Evolutionary conservation across 1,284 basidiomycete genomes (phyloP).

Genomic region (Hemileccinum hortonii): DNA sequence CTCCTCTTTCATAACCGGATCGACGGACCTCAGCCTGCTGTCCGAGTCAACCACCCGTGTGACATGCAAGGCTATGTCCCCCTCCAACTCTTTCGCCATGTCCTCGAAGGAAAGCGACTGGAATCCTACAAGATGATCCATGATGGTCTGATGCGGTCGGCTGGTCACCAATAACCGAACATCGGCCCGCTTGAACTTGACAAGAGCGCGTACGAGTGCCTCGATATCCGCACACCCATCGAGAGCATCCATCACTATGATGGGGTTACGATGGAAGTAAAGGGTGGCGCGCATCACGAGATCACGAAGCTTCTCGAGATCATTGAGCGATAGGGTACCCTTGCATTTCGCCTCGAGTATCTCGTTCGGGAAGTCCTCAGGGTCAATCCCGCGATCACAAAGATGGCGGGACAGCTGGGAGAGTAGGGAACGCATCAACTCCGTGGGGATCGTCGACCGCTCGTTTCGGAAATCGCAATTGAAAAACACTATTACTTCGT

Average conservation of each 20-base stretch:
- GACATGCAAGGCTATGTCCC: too few species aligned
- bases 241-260: constrained; percentile 2
- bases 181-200: background rate
- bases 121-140: too few species aligned
- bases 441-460: background rate
- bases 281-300: background rate
- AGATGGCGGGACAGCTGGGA: background rate
- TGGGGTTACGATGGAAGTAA: background rate
- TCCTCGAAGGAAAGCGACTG: too few species aligned
- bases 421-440: background rate
- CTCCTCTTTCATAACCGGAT: too few species aligned
- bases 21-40: too few species aligned
- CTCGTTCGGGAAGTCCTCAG: background rate
- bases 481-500: background rate
- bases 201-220: background rate
- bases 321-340: background rate
- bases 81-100: too few species aligned
- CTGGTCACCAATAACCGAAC: background rate
- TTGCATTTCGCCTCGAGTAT: background rate
- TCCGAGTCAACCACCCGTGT: too few species aligned
- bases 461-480: too few species aligned
- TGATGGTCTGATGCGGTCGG: background rate
- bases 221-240: too few species aligned
- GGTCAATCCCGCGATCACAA: background rate
- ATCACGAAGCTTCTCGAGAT: background rate